Conservation (phyloP, 2,329 filamentous ascomycete species). For the Shiraia bambusicola region DNA sequence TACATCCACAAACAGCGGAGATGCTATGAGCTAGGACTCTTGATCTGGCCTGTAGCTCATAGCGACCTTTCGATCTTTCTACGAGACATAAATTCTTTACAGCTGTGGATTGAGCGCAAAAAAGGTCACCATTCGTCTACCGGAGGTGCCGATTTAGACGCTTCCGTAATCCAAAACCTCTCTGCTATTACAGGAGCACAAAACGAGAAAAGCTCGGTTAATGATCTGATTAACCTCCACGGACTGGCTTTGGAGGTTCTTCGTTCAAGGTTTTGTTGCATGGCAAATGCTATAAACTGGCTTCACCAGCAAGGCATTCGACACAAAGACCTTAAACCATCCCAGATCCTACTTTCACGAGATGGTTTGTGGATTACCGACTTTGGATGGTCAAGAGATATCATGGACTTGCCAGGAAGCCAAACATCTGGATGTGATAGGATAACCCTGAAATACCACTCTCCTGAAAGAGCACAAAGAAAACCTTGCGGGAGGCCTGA, state of each 20-base stretch:
- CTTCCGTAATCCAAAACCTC: background rate
- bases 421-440: slow-evolving; percentile 15
- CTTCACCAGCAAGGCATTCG: slow-evolving; percentile 14
- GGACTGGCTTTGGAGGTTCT: background rate
- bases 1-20: slow-evolving; percentile 15
- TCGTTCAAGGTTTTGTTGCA: slow-evolving; percentile 11
- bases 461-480: slow-evolving; percentile 14
- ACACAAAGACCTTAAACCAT: slow-evolving; percentile 23
- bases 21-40: slow-evolving; percentile 10
- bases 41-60: slow-evolving; percentile 22
- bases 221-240: background rate
- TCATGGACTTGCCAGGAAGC: slow-evolving; percentile 11
- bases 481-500: slow-evolving; percentile 10
- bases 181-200: background rate
- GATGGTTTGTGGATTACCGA: slow-evolving; percentile 14
- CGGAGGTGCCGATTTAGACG: background rate
- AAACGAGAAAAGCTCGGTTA: background rate
- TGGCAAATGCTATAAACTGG: slow-evolving; percentile 12
- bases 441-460: slow-evolving; percentile 19
- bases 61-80: slow-evolving; percentile 21
- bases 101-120: background rate
- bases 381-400: slow-evolving; percentile 18
- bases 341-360: slow-evolving; percentile 11
- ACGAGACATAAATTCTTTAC: slow-evolving; percentile 1
- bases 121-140: background rate